phyloP scores from a whole-genome alignment of 495 filamentous ascomycete species.

The Penicillium steckii region DNA sequence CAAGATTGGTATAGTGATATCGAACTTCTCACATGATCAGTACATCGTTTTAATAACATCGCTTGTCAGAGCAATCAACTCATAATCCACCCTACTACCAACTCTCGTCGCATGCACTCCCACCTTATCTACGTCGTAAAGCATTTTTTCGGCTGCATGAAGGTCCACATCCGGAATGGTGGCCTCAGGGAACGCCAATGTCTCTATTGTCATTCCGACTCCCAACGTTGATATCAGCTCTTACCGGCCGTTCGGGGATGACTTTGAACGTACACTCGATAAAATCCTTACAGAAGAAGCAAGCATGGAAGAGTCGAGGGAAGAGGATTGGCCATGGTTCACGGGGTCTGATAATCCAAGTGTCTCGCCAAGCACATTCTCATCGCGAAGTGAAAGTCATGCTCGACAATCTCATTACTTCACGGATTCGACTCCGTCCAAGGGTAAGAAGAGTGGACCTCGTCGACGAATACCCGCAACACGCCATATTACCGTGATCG shows the following conservation, averaged over 20 bases:
- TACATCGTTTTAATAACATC: too few species aligned
- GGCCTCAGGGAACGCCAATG: background rate
- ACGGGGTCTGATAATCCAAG: background rate
- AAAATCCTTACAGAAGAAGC: conserved; percentile 27
- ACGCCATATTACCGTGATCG: conserved; percentile 6
- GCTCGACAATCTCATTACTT: background rate
- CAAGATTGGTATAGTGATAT: too few species aligned
- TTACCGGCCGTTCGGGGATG: conserved; percentile 20
- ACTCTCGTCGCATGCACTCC: too few species aligned
- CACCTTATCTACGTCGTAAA: background rate
- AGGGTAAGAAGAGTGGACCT: background rate
- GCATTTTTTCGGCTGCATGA: background rate
- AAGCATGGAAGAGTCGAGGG: conserved; percentile 19
- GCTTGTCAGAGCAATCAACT: too few species aligned
- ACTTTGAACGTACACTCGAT: conserved; percentile 16
- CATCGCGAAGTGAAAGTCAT: background rate
- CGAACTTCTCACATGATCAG: too few species aligned
- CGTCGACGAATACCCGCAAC: background rate
- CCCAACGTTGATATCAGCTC: conserved; percentile 17
- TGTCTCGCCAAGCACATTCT: background rate
- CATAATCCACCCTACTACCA: too few species aligned
- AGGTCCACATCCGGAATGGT: conserved; percentile 4
- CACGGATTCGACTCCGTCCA: background rate
- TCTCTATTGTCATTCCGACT: conserved; percentile 23
- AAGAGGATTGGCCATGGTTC: conserved; percentile 3